Conservation (phyloP, 2,329 filamentous ascomycete species). For the Colletotrichum tamarilloi region DNA sequence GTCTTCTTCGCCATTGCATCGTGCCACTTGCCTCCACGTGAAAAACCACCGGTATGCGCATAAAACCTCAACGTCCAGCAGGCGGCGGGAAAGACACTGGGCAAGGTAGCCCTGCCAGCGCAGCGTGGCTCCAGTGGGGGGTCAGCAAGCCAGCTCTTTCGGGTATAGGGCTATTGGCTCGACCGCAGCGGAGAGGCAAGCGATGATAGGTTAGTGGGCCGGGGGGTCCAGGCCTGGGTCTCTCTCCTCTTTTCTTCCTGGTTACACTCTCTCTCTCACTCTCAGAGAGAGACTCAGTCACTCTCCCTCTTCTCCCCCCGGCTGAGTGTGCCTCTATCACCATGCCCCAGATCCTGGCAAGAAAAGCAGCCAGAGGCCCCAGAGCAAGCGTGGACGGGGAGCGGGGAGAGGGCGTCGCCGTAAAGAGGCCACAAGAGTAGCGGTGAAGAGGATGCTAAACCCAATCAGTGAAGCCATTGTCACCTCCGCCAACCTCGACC, state of each 20-base stretch:
- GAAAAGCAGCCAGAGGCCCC: not conserved
- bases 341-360: slow-evolving; percentile 6
- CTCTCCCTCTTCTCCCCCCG: not conserved
- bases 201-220: slow-evolving; percentile 25
- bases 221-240: slow-evolving; percentile 21
- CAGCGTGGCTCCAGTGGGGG: slow-evolving; percentile 25
- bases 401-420: slow-evolving; percentile 36
- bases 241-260: not conserved
- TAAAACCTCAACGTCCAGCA: slow-evolving; percentile 33
- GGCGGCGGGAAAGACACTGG: slow-evolving; percentile 16
- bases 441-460: slow-evolving; percentile 38
- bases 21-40: slow-evolving; percentile 34
- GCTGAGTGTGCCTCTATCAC: not conserved
- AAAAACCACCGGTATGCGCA: slow-evolving; percentile 19
- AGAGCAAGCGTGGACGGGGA: not conserved
- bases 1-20: slow-evolving; percentile 23
- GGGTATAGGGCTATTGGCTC: slow-evolving; percentile 31
- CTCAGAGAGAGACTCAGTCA: no score
- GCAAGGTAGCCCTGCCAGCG: slow-evolving; percentile 35
- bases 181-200: slow-evolving; percentile 24
- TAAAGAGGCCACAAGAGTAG: slow-evolving; percentile 38
- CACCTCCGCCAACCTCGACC: slow-evolving; percentile 29
- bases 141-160: slow-evolving; percentile 34
- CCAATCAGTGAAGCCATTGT: slow-evolving; percentile 33
- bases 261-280: not conserved